Percentiles rank a stretch among this genome's conserved stretches.
These are phyloP conservation scores for Dipteronia sinensis DNA, from an alignment of 345 rosid genomes.

Conservation along the genomic window DNA sequence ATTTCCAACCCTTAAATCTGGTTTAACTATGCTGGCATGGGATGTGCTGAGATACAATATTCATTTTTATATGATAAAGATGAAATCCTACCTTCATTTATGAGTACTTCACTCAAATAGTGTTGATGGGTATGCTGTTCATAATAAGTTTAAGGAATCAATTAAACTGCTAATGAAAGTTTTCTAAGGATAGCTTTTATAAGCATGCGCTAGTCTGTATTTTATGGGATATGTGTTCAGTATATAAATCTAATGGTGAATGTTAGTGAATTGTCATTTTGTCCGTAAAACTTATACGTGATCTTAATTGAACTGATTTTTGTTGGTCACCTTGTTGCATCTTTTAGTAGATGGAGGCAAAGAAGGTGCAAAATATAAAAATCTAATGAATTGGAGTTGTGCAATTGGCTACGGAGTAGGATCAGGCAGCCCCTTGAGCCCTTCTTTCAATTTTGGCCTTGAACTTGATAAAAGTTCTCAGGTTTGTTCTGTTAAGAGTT, in stretches of 20 bases:
- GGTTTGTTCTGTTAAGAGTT: conserved; percentile 45
- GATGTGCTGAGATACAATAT: background rate
- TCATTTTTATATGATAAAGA: background rate
- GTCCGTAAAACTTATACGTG: background rate
- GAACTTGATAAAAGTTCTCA: conserved; percentile 79
- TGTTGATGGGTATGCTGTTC: background rate
- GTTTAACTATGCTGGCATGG: background rate
- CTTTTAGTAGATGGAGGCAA: conserved; percentile 54
- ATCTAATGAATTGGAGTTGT: conserved; percentile 79
- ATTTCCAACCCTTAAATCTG: background rate
- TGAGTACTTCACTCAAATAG: background rate
- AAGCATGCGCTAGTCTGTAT: background rate
- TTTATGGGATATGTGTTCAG: background rate
- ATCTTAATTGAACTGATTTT: conserved; percentile 1
- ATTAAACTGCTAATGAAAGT: background rate
- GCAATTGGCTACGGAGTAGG: conserved; percentile 88
- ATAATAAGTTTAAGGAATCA: background rate
- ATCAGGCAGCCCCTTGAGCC: conserved; percentile 81
- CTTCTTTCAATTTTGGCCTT: conserved; percentile 83
- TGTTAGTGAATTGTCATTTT: background rate
- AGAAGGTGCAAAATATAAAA: conserved; percentile 48
- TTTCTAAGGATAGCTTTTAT: background rate
- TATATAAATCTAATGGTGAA: conserved; percentile 2
- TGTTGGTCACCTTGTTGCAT: conserved; percentile 18
- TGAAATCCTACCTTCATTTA: background rate